Conservation (phyloP, 768 basidiomycete species). For the Daedaleopsis nitida region DNA sequence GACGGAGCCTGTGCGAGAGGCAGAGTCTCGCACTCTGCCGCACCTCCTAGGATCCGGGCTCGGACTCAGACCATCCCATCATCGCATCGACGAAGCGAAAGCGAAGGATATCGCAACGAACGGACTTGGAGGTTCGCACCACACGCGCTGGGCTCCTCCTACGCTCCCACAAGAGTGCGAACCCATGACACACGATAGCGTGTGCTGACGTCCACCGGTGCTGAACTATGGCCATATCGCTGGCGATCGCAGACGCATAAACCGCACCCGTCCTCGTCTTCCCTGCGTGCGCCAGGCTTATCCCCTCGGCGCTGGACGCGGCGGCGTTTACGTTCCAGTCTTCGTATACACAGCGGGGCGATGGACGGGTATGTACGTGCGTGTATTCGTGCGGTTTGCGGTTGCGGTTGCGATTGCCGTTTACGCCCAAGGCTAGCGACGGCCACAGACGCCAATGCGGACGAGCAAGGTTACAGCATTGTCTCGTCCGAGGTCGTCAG, state of each 20-base stretch:
- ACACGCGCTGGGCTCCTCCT: background rate
- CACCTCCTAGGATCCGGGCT: no score
- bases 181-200: background rate
- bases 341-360: background rate
- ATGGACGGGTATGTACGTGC: background rate
- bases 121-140: background rate
- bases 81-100: no score
- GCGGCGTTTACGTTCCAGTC: background rate
- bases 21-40: no score
- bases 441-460: no score
- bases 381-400: background rate
- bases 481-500: no score
- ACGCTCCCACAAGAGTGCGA: constrained; percentile 9
- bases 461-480: no score
- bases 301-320: background rate
- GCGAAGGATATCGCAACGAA: no score
- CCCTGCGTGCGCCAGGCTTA: background rate
- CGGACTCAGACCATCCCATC: no score
- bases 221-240: background rate
- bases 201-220: background rate
- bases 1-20: no score
- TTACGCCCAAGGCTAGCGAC: no score
- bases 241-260: constrained; percentile 1
- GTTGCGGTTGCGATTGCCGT: background rate
- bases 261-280: background rate